Evolutionary conservation across 805 yeast genomes (phyloP), one percentile per base, ranked within the genome.

Genomic region (Saturnispora diversa): DNA sequence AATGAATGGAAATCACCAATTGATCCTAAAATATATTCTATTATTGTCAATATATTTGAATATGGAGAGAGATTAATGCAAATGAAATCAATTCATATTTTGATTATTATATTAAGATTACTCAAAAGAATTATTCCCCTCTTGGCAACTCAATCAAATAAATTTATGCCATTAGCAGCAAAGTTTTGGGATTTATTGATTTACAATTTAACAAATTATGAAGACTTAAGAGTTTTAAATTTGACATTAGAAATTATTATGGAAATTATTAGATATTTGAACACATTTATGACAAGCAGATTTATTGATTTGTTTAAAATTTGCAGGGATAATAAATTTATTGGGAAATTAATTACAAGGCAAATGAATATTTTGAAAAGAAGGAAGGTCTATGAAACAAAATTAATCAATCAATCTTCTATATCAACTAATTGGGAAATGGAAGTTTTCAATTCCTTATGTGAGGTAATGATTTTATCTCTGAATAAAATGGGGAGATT

Each of bases 1-100:
- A 41, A 64, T 12, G 65, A 66, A 24, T 87, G 96, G 96, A 49
- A 54, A 0, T 80, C 90, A 0, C 77, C 79, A 0, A 63, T 88
- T 0, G 83, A 94, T 0, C 63, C 70, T 30, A 61, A 68, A 2
- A 62, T 81, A 0, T 90, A 84, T 56, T 55, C 60, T 29, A 62
- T 79, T 2, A 60, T 84, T 1, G 73, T 77, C 32, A 74, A 74
- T 40, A 76, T 90, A 3, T 65, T 77, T 39, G 70, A 66, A 5
- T 84, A 86, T 54, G 80, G 90, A 6, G 82, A 84, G 40, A 64
- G 84, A 43, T 39, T 74, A 25, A 60, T 85, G 27, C 76, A 84
- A 2, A 27, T 39, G 16, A 72, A 74, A 2, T 80, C 94, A 0
- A 57, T 69, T 2, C 59, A 68, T 3, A 10, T 37, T 13, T 70